Evolutionary conservation across 164 flowering plant species (phyloP), one percentile per base, ranked within the genome.

Genomic region (Houttuynia cordata): DNA sequence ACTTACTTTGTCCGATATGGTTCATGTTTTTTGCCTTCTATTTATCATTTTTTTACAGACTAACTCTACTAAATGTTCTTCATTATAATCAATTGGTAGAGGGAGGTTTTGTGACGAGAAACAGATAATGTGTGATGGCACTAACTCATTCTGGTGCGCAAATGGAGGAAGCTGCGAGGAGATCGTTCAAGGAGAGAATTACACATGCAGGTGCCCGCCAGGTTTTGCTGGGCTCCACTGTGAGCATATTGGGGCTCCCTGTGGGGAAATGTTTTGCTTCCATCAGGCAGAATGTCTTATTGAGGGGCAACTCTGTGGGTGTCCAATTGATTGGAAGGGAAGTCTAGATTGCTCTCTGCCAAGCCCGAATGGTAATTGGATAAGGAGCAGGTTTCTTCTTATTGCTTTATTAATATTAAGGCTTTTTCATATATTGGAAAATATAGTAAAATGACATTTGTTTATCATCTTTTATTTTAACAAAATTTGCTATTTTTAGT

Each of bases 91-190:
- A 30, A 30, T 24, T 56, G n/a, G 17, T 17, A 76, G 76, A 62
- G 79, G 76, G 52, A 55, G 51, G 51, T 70, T 70, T 52, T 76
- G 79, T 57, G 65, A 76, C 25, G 79, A 76, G 60, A 68, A 70
- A 57, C 70, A 63, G 66, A 68, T 56, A 4, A 73, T 76, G 79
- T 76, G 76, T 45, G 79, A 73, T 49, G 76, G 76, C 14, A 76
- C 64, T 14, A 73, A 70, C 61, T 64, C 70, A 10, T 76, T 70
- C 56, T 76, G 79, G 79, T 76, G 79, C 24, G 72, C 68, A 45
- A 69, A 76, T 34, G 72, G 74, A 10, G 74, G 64, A 25, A 70
- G 19, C 10, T 76, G 79, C 58, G 63, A 67, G 24, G 76, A 76
- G 74, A 63, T 72, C 51, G 70, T 76, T 47, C 72, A 70, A 20